phyloP scores from a whole-genome alignment of 192 early-diverging fungal genomes.

The Umbelopsis sp. region DNA sequence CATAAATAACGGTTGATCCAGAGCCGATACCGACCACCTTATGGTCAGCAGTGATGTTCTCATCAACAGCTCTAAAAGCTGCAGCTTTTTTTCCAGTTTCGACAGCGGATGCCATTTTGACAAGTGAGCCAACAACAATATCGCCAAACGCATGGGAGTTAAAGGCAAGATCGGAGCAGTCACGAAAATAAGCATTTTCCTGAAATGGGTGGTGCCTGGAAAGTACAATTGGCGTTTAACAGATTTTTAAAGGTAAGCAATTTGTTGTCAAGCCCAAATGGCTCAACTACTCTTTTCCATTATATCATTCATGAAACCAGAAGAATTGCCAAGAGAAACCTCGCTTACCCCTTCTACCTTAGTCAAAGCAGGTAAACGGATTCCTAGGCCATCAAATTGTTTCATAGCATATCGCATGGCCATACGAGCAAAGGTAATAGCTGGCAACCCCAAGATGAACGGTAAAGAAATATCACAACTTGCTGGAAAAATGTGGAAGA shows the following conservation, averaged over 20 bases:
- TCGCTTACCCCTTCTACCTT: neutral
- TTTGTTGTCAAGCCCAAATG: constrained; percentile 10
- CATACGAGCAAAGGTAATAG: constrained; percentile 52
- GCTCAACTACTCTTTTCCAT: neutral
- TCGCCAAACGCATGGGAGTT: neutral
- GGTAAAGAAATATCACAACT: constrained; percentile 62
- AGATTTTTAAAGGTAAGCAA: neutral
- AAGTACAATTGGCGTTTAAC: too few species aligned
- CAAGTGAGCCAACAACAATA: neutral
- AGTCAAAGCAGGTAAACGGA: neutral
- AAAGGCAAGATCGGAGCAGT: neutral
- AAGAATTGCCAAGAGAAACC: neutral
- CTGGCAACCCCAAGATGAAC: constrained; percentile 45
- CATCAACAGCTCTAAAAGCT: constrained; percentile 88
- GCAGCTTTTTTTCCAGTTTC: constrained; percentile 84
- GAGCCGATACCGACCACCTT: constrained; percentile 88
- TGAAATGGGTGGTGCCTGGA: too few species aligned
- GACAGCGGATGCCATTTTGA: constrained; percentile 45
- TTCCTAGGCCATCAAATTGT: constrained; percentile 57
- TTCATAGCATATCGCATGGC: constrained; percentile 67
- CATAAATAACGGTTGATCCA: constrained; percentile 88
- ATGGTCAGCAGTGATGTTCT: constrained; percentile 70
- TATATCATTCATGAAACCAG: neutral
- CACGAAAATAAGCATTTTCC: constrained; percentile 28
- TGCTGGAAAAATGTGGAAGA: constrained; percentile 59